Conservation (phyloP, 2,329 filamentous ascomycete genomes). For the Cercospora sp. region DNA sequence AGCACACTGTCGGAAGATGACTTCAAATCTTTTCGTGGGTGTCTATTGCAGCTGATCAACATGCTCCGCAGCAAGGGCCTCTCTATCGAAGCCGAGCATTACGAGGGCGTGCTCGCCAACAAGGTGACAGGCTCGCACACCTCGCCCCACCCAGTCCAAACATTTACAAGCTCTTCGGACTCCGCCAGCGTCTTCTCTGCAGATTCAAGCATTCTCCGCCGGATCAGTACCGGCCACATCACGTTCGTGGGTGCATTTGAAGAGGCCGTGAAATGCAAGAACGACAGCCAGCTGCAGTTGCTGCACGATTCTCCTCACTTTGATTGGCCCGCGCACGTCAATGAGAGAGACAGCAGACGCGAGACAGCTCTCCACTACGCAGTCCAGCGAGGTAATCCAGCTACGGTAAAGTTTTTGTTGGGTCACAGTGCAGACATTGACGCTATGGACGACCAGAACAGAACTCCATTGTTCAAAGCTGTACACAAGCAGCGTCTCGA, state of each 20-base stretch:
- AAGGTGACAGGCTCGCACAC: neutral
- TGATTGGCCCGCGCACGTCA: neutral
- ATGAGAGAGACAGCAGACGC: neutral
- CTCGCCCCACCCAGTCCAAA: neutral
- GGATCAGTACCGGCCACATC: neutral
- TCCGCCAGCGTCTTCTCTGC: neutral
- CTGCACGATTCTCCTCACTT: neutral
- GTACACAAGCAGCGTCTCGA: neutral
- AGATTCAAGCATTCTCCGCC: neutral
- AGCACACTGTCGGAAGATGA: neutral
- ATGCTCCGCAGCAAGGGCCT: neutral
- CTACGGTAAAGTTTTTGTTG: neutral
- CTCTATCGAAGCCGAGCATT: neutral
- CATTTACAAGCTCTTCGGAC: neutral
- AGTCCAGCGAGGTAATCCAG: neutral
- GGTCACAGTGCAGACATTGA: neutral
- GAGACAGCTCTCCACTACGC: neutral
- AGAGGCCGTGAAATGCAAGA: neutral
- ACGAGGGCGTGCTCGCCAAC: neutral
- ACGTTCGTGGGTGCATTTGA: neutral
- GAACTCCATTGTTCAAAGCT: neutral
- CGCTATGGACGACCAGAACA: neutral
- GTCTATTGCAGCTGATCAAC: conserved; percentile 2
- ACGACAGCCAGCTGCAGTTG: neutral
- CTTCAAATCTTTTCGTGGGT: neutral